Evolutionary conservation across 2,329 filamentous ascomycete species (phyloP), one percentile per base, ranked within the genome.

Genomic region (Coniochaeta ligniaria): DNA sequence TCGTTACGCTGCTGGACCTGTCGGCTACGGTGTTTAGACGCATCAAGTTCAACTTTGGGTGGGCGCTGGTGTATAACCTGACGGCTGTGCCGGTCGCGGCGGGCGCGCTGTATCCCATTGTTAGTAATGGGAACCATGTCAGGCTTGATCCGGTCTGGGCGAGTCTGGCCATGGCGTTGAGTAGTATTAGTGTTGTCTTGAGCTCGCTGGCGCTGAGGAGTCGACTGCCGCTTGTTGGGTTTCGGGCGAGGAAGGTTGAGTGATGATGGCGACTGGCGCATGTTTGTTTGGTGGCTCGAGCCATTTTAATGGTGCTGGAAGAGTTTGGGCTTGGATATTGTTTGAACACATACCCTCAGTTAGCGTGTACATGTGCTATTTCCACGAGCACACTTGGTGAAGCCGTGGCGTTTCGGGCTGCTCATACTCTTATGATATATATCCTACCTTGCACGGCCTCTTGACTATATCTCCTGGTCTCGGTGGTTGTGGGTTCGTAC

Each of bases 121-220:
- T 68, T 59, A 79, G 78, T 3, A 68, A 70, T 1, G 81, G 79
- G 1, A 70, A 71, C 33, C 88, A 89, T 70, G 74, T 92, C 22
- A 77, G 83, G 62, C 75, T 93, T 55, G 87, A 91, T 71, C 90
- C 90, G 0, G 90, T 90, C 1, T 97, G 93, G 93, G 94, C 93
- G 6, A 89, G 87, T 65, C 75, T 96, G 71, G 93, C 93, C 1
- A 98, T 97, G 94, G 94, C 94, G 28, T 74, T 93, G 72, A 96
- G 92, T 74, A 94, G 90, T 73, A 87, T 97, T 66, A 95, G 90
- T 69, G 93, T 98, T 54, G 89, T 97, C 58, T 76, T 85, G 70
- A 96, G 92, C 72, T 94, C 90, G 76, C 74, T 96, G 68, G 80
- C 86, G 57, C 74, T 97, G 76, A 83, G 87, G 70, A 81, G 72